Evolutionary conservation across 2,329 filamentous ascomycete genomes (phyloP).

Genomic region (Bertia moriformis): DNA sequence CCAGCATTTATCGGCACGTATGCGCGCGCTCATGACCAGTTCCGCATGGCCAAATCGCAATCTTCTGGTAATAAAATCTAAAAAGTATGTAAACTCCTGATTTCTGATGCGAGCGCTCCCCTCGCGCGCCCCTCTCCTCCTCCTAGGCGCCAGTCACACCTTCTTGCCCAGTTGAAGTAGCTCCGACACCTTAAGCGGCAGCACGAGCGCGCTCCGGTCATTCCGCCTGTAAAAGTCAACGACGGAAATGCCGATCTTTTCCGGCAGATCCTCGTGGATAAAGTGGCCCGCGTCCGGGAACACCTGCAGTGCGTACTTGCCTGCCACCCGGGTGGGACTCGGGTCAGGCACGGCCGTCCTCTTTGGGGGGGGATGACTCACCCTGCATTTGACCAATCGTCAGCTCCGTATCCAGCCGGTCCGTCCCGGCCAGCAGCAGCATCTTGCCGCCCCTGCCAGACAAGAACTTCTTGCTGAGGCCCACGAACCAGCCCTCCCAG

Average conservation of each 20-base stretch:
- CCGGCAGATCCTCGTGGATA: slow-evolving; percentile 85
- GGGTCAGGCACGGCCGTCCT: slow-evolving; percentile 3
- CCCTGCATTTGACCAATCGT: slow-evolving; percentile 97
- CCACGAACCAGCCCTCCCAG: slow-evolving; percentile 88
- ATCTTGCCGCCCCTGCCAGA: slow-evolving; percentile 69
- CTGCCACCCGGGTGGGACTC: slow-evolving; percentile 17
- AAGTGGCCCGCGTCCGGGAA: slow-evolving; percentile 94
- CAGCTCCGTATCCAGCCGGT: slow-evolving; percentile 76
- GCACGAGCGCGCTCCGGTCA: slow-evolving; percentile 66
- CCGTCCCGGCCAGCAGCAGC: slow-evolving; percentile 73
- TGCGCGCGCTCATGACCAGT: too few species aligned
- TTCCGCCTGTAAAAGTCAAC: slow-evolving; percentile 89
- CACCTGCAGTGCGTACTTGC: slow-evolving; percentile 90
- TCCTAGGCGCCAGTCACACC: too few species aligned
- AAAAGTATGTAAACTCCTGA: too few species aligned
- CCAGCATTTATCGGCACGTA: too few species aligned
- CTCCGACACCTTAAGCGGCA: slow-evolving; percentile 84
- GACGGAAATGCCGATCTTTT: slow-evolving; percentile 72
- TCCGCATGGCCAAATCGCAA: too few species aligned
- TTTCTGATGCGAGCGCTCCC: too few species aligned
- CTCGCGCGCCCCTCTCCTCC: too few species aligned
- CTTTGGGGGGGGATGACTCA: slow-evolving; percentile 18
- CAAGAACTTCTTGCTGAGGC: slow-evolving; percentile 78
- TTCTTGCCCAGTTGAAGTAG: slow-evolving; percentile 47
- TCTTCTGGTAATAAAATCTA: too few species aligned